Conservation (phyloP, 306 rosid species). For the Crataegus laevigata region DNA sequence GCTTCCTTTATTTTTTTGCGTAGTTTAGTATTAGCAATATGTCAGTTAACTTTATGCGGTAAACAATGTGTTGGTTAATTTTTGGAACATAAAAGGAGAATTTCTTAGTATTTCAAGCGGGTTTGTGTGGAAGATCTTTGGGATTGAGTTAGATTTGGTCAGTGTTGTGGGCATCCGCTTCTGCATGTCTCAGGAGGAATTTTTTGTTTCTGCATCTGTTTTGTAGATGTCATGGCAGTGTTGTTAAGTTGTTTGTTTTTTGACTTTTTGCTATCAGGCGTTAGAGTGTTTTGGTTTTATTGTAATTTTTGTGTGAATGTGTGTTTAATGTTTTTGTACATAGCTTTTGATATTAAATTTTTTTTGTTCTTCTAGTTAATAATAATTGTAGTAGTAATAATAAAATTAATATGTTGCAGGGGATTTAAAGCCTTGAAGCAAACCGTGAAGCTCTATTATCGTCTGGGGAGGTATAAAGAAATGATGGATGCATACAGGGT, state of each 20-base stretch:
- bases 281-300: neutral
- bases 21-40: neutral
- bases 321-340: neutral
- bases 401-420: conserved; percentile 32
- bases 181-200: neutral
- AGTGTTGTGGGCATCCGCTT: neutral
- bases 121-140: neutral
- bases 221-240: neutral
- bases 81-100: neutral
- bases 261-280: neutral
- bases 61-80: too few species aligned
- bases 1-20: neutral
- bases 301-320: neutral
- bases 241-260: neutral
- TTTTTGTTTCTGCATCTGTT: neutral
- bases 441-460: conserved; percentile 92
- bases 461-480: conserved; percentile 80
- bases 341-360: neutral
- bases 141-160: neutral
- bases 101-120: neutral
- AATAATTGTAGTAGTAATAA: too few species aligned
- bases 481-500: conserved; percentile 97
- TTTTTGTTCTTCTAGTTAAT: too few species aligned
- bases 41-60: neutral
- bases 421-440: conserved; percentile 96